A percentile compares a stretch with the other conserved stretches of the same genome.
These are phyloP conservation scores for Evansstolkia leycettana DNA, from an alignment of 495 filamentous ascomycete genomes.

Conservation along the genomic window DNA sequence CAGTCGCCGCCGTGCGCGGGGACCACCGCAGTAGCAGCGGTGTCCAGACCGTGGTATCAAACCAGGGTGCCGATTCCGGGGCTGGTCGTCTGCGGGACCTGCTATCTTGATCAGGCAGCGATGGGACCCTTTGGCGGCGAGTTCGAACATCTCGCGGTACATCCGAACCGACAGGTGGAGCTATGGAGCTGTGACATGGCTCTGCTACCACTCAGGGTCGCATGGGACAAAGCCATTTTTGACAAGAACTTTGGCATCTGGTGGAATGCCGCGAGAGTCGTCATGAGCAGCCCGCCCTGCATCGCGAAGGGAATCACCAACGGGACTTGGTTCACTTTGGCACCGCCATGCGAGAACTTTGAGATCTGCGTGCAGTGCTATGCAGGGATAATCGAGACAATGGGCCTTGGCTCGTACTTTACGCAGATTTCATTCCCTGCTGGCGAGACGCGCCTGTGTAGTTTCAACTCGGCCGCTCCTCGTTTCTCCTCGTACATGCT, in stretches of 20 bases:
- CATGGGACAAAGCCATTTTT: constrained; percentile 16
- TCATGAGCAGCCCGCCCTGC: constrained; percentile 1
- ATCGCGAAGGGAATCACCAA: constrained; percentile 17
- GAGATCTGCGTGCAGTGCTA: constrained; percentile 22
- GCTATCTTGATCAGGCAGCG: constrained; percentile 21
- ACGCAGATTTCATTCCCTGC: constrained; percentile 11
- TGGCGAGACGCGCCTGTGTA: constrained; percentile 8
- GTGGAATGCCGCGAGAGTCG: constrained; percentile 2
- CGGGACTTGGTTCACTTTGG: constrained; percentile 21
- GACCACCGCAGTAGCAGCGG: constrained; percentile 1
- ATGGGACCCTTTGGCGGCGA: constrained; percentile 2
- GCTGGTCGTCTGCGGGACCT: constrained; percentile 20
- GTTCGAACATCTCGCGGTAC: not conserved
- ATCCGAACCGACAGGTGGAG: too few species aligned
- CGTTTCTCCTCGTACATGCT: constrained; percentile 7
- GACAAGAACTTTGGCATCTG: constrained; percentile 9
- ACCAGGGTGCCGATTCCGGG: constrained; percentile 13
- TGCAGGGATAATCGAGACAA: constrained; percentile 14
- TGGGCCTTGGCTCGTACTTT: constrained; percentile 17
- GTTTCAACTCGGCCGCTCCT: constrained; percentile 6
- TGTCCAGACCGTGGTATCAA: constrained; percentile 20
- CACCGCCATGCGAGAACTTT: constrained; percentile 17
- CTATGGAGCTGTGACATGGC: constrained; percentile 12
- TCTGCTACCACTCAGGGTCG: constrained; percentile 12
- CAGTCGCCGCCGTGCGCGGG: constrained; percentile 1